These are phyloP conservation scores for Colletotrichum siamense DNA, from an alignment of 2,329 filamentous ascomycete species.

Conservation along the genomic window DNA sequence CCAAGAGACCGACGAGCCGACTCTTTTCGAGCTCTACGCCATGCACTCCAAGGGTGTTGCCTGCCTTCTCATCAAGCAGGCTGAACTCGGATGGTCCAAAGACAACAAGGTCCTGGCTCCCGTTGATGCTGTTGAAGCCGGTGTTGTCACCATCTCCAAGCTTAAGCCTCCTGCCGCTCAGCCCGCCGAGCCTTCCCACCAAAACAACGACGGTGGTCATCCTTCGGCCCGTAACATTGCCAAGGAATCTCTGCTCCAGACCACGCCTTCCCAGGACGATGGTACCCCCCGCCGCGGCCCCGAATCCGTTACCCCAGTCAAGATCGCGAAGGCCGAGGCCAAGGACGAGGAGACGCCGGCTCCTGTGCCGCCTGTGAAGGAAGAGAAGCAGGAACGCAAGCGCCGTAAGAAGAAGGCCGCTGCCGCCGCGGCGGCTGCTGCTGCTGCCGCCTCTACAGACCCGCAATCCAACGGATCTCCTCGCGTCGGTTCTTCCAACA, in stretches of 20 bases:
- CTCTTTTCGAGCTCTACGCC: slow-evolving; percentile 91
- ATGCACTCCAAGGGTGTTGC: slow-evolving; percentile 99
- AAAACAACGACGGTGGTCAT: slow-evolving; percentile 31
- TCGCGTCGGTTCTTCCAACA: slow-evolving; percentile 32
- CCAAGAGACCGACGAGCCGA: slow-evolving; percentile 70
- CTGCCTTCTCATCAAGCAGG: slow-evolving; percentile 82
- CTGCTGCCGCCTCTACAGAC: slow-evolving; percentile 47
- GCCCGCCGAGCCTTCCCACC: slow-evolving; percentile 48
- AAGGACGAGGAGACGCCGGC: slow-evolving; percentile 54
- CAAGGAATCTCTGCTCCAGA: slow-evolving; percentile 39
- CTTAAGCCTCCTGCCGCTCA: slow-evolving; percentile 61
- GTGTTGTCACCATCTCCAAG: slow-evolving; percentile 76
- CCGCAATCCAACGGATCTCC: slow-evolving; percentile 46
- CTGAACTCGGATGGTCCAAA: slow-evolving; percentile 88
- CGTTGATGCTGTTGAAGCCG: slow-evolving; percentile 77
- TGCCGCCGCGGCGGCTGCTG: slow-evolving; percentile 42
- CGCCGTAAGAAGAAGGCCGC: slow-evolving; percentile 72
- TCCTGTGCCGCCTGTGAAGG: slow-evolving; percentile 32
- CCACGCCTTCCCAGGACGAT: slow-evolving; percentile 31
- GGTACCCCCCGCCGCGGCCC: slow-evolving; percentile 34
- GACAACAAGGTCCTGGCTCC: slow-evolving; percentile 87
- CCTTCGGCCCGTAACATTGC: slow-evolving; percentile 32
- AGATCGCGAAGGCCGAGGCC: slow-evolving; percentile 45
- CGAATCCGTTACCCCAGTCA: slow-evolving; percentile 39
- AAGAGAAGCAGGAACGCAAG: slow-evolving; percentile 68